These are phyloP conservation scores for Crithidia mellificae DNA, from an alignment of 208 protist species.

Conservation along the genomic window DNA sequence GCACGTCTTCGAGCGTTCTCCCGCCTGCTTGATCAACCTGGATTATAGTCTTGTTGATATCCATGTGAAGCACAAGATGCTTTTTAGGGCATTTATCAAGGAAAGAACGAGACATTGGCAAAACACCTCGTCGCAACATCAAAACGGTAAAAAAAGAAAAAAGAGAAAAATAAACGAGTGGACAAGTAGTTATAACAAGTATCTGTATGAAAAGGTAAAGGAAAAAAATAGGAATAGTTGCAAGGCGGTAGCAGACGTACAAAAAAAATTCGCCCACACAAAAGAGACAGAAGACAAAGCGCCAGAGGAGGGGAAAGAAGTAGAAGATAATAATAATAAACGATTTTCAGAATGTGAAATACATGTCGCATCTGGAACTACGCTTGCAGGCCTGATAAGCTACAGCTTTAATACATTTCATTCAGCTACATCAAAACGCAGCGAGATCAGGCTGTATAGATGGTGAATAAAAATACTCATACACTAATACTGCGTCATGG, in stretches of 20 bases:
- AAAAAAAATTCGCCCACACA: not conserved
- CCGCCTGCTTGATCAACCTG: constrained; percentile 80
- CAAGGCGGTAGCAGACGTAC: not conserved
- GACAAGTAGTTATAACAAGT: too few species aligned
- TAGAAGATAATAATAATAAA: too few species aligned
- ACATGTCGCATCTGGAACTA: too few species aligned
- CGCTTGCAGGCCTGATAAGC: too few species aligned
- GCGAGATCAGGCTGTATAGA: too few species aligned
- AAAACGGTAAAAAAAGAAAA: constrained; percentile 8
- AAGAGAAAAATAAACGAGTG: constrained; percentile 7
- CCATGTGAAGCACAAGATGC: constrained; percentile 87
- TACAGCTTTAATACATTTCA: too few species aligned
- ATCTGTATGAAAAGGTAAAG: too few species aligned
- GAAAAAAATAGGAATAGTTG: constrained; percentile 8
- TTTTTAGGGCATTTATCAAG: constrained; percentile 55
- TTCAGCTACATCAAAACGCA: too few species aligned
- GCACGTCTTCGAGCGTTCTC: constrained; percentile 74
- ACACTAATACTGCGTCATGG: too few species aligned
- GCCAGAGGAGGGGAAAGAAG: not conserved
- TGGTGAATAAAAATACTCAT: too few species aligned
- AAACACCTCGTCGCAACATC: not conserved
- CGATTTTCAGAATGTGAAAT: too few species aligned
- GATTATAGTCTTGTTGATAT: constrained; percentile 92
- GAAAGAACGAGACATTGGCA: constrained; percentile 54
- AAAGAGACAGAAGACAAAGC: not conserved